Conservation (phyloP, 2,329 filamentous ascomycete species). For the Dactylellina sp. region DNA sequence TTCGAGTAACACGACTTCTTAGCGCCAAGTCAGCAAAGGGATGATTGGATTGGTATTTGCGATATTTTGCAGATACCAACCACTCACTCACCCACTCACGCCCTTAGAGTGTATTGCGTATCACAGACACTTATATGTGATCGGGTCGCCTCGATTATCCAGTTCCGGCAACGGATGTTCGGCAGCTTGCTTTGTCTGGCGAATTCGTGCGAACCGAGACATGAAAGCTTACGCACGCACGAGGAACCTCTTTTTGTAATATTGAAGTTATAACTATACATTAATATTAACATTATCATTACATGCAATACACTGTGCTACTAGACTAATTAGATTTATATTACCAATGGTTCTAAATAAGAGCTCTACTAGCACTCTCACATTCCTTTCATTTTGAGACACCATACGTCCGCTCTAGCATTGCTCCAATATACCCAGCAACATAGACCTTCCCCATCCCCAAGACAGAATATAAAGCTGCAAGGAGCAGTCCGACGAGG, state of each 20-base stretch:
- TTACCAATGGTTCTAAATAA: background rate
- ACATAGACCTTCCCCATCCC: conserved; percentile 36
- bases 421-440: conserved; percentile 18
- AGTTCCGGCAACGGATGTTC: background rate
- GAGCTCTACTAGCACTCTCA: no score
- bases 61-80: background rate
- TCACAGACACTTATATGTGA: background rate
- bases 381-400: background rate
- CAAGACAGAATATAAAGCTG: conserved; percentile 40
- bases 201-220: no score
- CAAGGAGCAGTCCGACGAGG: conserved; percentile 39
- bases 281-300: conserved; percentile 11
- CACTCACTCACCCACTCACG: conserved; percentile 2
- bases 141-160: background rate
- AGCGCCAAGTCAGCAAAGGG: conserved; percentile 15
- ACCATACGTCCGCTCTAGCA: conserved; percentile 12
- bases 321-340: background rate
- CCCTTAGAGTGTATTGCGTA: background rate
- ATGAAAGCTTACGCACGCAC: no score
- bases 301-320: background rate
- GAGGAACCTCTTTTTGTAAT: no score
- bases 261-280: background rate
- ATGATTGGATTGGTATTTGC: conserved; percentile 6
- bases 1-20: conserved; percentile 1
- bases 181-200: no score